These are phyloP conservation scores for Pleurozium schreberi DNA, from an alignment of 225 moss, liverwort and hornwort species.

Conservation along the genomic window DNA sequence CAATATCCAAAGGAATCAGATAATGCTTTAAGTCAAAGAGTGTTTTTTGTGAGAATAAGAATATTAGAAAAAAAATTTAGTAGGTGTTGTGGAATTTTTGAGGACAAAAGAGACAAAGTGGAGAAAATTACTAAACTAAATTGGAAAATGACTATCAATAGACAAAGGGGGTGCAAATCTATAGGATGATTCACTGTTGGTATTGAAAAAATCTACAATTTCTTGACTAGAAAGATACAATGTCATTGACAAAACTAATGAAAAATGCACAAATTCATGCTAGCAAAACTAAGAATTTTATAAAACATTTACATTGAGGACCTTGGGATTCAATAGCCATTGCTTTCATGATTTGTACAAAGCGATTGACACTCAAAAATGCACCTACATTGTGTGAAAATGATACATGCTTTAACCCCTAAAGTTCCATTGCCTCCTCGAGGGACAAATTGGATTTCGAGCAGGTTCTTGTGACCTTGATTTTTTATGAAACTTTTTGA, in stretches of 20 bases:
- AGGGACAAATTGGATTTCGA: too few species aligned
- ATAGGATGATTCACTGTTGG: too few species aligned
- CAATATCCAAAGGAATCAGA: neutral
- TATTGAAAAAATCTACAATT: too few species aligned
- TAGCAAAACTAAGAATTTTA: neutral
- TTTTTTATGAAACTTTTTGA: too few species aligned
- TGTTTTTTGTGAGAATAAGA: accelerated
- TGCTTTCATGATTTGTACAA: neutral
- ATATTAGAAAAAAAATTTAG: neutral
- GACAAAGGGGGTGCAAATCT: too few species aligned
- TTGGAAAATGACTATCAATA: neutral
- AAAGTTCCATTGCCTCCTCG: too few species aligned
- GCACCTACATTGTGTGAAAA: neutral
- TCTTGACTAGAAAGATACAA: too few species aligned
- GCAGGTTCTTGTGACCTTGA: too few species aligned
- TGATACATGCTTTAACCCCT: too few species aligned
- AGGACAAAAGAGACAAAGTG: accelerated
- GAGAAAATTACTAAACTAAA: accelerated
- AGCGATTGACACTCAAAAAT: neutral
- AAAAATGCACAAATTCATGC: too few species aligned
- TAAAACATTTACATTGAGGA: neutral
- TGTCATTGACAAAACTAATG: too few species aligned
- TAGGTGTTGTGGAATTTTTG: neutral
- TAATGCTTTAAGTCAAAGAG: accelerated
- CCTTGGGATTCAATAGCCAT: neutral